Evolutionary conservation across 257 asterid species (phyloP), one percentile per base, ranked within the genome.

Genomic region (Thymus mandschuricus): DNA sequence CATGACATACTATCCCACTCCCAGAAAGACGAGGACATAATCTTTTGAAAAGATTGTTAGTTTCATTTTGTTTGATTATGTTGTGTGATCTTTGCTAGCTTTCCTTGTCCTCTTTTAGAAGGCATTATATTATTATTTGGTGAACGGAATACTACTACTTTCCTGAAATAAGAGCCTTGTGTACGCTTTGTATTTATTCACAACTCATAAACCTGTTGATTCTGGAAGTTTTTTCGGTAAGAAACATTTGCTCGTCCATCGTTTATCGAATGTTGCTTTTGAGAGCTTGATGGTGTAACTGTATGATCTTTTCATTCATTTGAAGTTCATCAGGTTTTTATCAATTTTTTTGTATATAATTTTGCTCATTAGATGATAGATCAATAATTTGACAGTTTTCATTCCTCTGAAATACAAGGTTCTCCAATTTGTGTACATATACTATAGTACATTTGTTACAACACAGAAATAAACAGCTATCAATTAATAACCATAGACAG

Each of bases 11-110:
- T 80, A 55, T 31, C 80, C 49, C 72, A 74, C 21, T 10, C 66
- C 3, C 74, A 75, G 69, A 83, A 75, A 64, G 88, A 83, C 27
- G 82, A 80, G 78, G 85, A 83, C 76, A 75, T 83, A 33, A 83
- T 83, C 79, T 83, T 83, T 80, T 83, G 80, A 83, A 55, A 40
- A 68, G 64, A 56, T 65, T 40, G 61, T 78, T 65, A 31, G 78
- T 61, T 77, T 38, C 74, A 40, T 62, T 74, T 59, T 35, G 79
- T 60, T 50, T 30, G 52, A 56, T 69, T 69, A 30, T 62, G 56
- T 21, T 41, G 64, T 67, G 67, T 72, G 77, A 43, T 31, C 71
- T 27, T 21, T 60, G 69, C 60, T 60, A 34, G 7, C 30, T 71
- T 74, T 62, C 68, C 56, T 41, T 8, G 58, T 62, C 54, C 67